Evolutionary conservation across 805 yeast genomes (phyloP).

Genomic region (Wickerhamiella azyma): DNA sequence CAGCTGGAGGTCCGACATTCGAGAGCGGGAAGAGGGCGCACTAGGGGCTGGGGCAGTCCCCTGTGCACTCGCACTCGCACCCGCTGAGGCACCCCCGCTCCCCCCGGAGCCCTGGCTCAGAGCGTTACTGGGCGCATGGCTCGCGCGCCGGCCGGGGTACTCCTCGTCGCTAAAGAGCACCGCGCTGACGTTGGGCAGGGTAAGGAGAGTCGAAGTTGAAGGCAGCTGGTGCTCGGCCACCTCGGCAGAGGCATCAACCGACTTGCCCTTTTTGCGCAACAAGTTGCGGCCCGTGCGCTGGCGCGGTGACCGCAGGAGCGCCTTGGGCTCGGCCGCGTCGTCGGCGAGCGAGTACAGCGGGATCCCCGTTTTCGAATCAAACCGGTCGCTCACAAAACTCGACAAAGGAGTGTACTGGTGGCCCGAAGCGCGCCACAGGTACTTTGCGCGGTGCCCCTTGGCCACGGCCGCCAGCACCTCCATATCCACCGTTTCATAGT

Average conservation of each 20-base stretch:
- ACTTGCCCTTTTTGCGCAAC: background rate
- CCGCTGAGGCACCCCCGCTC: background rate
- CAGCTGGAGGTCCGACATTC: background rate
- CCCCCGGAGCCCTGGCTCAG: background rate
- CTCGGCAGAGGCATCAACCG: background rate
- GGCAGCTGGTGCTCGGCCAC: background rate
- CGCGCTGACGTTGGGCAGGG: background rate
- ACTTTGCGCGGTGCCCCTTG: conserved; percentile 18
- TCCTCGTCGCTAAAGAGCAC: background rate
- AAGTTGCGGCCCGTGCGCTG: background rate
- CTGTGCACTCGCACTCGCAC: too few species aligned
- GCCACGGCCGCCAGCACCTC: conserved; percentile 14
- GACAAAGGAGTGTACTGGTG: conserved; percentile 5
- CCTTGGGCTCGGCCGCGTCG: conserved; percentile 2
- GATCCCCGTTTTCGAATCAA: conserved; percentile 6
- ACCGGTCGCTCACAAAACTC: background rate
- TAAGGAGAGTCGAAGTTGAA: background rate
- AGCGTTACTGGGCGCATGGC: background rate
- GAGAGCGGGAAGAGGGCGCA: too few species aligned
- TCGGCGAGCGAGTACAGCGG: conserved; percentile 9
- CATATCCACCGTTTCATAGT: conserved; percentile 18
- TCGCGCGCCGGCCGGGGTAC: background rate
- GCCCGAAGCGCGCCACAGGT: conserved; percentile 18
- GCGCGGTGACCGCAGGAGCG: conserved; percentile 2
- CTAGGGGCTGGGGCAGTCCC: too few species aligned